Evolutionary conservation across 805 yeast genomes (phyloP), one percentile per base, ranked within the genome.

Genomic region (Schwanniomyces polymorphus): DNA sequence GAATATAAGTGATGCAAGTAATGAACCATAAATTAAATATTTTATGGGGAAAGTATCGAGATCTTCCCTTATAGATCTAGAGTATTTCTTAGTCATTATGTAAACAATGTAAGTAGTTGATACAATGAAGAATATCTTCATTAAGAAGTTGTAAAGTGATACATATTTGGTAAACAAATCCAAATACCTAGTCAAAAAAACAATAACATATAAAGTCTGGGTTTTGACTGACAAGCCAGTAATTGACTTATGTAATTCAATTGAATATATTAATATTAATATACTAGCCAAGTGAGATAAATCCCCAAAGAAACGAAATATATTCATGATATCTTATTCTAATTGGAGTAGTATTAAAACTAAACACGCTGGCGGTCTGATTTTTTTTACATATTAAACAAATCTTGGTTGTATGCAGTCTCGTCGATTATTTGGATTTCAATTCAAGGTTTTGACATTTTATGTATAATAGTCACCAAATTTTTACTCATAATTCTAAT

Each of bases 171-270:
- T 70, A 48, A 84, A 64, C 43, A 73, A 55, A 50, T 73, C 70
- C 38, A 70, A 55, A 55, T 73, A 73, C 44, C 78, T 64, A 26
- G 74, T 61, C 21, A 69, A 51, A 50, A 62, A 73, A 17, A 73
- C 76, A 38, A 65, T 41, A 35, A 63, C 82, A 64, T 92, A 94
- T 35, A 92, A 71, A 1, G 80, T 71, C 64, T 94, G 98, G 0
- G 98, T 88, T 70, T 92, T 92, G 61, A 88, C 71, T 1, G 97
- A 91, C 42, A 94, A 79, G 38, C 99, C 99, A 27, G 82, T 80
- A 41, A 87, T 83, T 6, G 95, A 84, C 50, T 74, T 74, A 46
- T 86, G 79, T 5, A 70, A 60, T 44, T 74, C 78, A 55, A 94
- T 89, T 35, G 90, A 81, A 45, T 82, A 84, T 43, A 92, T 72